Conservation (phyloP, 305 asterid species). For the Solanum hybrid region DNA sequence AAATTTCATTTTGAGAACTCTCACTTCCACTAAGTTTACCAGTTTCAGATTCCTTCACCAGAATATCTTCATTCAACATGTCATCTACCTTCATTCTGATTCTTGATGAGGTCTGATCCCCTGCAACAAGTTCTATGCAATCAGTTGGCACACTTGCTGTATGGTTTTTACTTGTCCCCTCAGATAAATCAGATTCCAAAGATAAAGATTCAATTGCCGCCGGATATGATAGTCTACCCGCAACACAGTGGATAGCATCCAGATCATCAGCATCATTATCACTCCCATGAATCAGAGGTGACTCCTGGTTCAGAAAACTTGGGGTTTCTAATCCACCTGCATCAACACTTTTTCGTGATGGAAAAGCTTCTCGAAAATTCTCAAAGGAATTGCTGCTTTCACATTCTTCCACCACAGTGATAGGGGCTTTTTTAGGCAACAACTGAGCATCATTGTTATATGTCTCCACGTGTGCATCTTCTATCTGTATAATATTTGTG, state of each 20-base stretch:
- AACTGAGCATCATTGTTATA: conserved; percentile 10
- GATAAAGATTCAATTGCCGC: conserved; percentile 21
- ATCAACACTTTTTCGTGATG: conserved; percentile 15
- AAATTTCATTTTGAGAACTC: conserved; percentile 19
- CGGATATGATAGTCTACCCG: conserved; percentile 15
- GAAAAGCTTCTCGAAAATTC: conserved; percentile 17
- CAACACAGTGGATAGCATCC: conserved; percentile 16
- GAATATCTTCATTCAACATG: neutral
- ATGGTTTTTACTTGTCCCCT: neutral
- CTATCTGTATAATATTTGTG: conserved; percentile 10
- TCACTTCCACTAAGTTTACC: conserved; percentile 19
- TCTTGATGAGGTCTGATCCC: conserved; percentile 11
- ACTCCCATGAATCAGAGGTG: conserved; percentile 21
- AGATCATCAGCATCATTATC: conserved; percentile 21
- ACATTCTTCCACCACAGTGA: conserved; percentile 14
- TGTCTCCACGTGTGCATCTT: conserved; percentile 15
- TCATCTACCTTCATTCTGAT: neutral
- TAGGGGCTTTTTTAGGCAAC: conserved; percentile 16
- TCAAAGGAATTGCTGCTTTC: conserved; percentile 17
- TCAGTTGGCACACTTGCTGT: neutral
- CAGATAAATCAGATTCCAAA: neutral
- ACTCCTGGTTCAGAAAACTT: conserved; percentile 15
- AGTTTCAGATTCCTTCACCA: conserved; percentile 10
- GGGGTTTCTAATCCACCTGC: conserved; percentile 23
- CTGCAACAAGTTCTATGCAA: conserved; percentile 8